Evolutionary conservation across 2,329 filamentous ascomycete species (phyloP), one percentile per base, ranked within the genome.

Genomic region (Exophiala sp.): DNA sequence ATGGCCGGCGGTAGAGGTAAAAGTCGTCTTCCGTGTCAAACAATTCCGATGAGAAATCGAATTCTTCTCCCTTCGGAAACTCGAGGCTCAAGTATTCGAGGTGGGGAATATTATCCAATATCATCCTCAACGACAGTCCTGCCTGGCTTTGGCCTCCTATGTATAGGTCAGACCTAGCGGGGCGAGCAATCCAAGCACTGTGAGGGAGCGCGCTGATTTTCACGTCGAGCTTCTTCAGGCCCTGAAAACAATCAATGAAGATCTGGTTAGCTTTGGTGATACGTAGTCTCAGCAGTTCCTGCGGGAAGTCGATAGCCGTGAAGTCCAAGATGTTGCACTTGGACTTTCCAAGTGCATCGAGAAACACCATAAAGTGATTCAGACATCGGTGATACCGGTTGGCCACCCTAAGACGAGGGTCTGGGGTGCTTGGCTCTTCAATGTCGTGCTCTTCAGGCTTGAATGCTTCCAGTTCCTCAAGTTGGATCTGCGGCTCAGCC

Each of bases 1-100:
- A 58, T 11, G 47, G 21, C 10, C 54, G 46, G 4, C 48, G 54
- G 14, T 48, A 53, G 6, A 37, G 51, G 37, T 55, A 46, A 29
- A 57, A 13, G 35, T 57, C n/a, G n/a, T 52, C 16, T 51, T 57
- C 16, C 40, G 44, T n/a, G 40, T 58, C 54, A 22, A 58, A 55
- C 5, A 57, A 16, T n/a, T 52, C 48, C 21, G 48, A 53, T 7
- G 47, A 52, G 27, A 49, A 58, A 23, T 57, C 51, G 11, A 45
- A 38, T 27, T 49, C 40, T 32, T 35, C 48, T n/a, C 46, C 48
- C 10, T 38, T n/a, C 8, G 54, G 48, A 29, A 58, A 52, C n/a
- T 50, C 46, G 7, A 57, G 42, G 34, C 32, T 38, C 29, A 57
- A 42, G 10, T 52, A 16, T 24, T 57, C 44, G 22, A 58, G 53